phyloP scores from a whole-genome alignment of 192 early-diverging fungal species.

The Lunasporangiospora selenospora region DNA sequence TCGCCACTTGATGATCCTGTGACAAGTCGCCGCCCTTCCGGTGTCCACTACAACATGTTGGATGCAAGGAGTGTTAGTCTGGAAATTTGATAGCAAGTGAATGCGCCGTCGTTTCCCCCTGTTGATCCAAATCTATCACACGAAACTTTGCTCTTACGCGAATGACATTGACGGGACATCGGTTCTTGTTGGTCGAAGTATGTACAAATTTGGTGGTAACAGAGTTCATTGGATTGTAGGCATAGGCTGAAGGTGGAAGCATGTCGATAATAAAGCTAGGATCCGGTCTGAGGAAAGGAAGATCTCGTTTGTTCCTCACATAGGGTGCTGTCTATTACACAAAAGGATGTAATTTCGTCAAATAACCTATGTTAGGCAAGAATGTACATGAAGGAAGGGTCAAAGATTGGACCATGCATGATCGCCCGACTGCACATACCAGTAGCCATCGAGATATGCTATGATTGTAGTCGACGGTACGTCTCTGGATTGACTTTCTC shows the following conservation, averaged over 20 bases:
- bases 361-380: not conserved
- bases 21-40: constrained; percentile 92
- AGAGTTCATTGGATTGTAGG: constrained; percentile 72
- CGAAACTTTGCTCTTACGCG: constrained; percentile 55
- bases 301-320: constrained; percentile 60
- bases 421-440: constrained; percentile 52
- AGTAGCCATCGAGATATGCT: constrained; percentile 79
- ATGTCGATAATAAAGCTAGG: constrained; percentile 78
- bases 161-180: constrained; percentile 91
- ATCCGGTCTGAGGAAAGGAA: constrained; percentile 69
- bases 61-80: not conserved
- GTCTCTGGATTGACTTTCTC: constrained; percentile 89
- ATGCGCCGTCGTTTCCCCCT: not conserved
- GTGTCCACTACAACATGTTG: constrained; percentile 79
- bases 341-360: not conserved
- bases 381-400: not conserved
- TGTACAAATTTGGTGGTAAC: constrained; percentile 89
- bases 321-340: constrained; percentile 23
- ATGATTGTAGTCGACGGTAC: constrained; percentile 94
- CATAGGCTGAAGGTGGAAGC: constrained; percentile 71
- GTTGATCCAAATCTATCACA: not conserved
- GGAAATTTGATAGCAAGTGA: not conserved
- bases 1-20: constrained; percentile 95
- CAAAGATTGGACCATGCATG: constrained; percentile 7
- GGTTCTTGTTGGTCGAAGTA: constrained; percentile 91